These are phyloP conservation scores for Cladosporium sp. DNA, from an alignment of 2,329 filamentous ascomycete species.

Conservation along the genomic window DNA sequence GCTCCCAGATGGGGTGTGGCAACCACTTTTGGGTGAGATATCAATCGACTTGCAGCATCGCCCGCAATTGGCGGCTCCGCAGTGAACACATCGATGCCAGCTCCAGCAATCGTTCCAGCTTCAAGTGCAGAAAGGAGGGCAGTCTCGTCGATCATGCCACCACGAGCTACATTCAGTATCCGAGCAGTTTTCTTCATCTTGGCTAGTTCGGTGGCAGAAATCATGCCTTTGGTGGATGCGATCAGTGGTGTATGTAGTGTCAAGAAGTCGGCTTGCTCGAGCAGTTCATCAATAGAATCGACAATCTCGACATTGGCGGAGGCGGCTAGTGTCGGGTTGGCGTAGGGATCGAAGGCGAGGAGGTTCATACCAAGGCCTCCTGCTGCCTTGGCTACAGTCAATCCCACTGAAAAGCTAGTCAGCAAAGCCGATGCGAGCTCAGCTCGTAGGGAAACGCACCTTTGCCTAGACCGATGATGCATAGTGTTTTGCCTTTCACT, in stretches of 20 bases:
- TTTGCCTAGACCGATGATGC: conserved; percentile 76
- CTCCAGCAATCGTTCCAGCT: conserved; percentile 67
- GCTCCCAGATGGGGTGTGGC: conserved; percentile 77
- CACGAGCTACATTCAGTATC: conserved; percentile 74
- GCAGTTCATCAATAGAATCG: conserved; percentile 42
- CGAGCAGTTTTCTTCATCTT: conserved; percentile 70
- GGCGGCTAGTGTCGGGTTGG: conserved; percentile 65
- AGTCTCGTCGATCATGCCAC: conserved; percentile 71
- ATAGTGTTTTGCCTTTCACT: conserved; percentile 71
- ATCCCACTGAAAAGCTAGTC: conserved; percentile 52
- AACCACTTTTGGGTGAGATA: conserved; percentile 67
- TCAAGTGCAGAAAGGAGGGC: conserved; percentile 68
- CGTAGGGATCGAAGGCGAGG: conserved; percentile 72
- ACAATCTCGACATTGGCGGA: conserved; percentile 56
- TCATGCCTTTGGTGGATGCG: conserved; percentile 70
- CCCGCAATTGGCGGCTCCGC: conserved; percentile 62
- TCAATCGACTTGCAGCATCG: conserved; percentile 59
- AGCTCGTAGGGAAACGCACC: conserved; percentile 36
- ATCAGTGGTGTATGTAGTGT: conserved; percentile 79
- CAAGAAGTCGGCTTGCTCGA: conserved; percentile 68
- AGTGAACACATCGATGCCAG: conserved; percentile 76
- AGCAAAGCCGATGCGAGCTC: not conserved
- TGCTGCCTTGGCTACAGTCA: conserved; percentile 75
- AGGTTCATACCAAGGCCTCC: conserved; percentile 74
- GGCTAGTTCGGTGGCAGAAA: conserved; percentile 62